Evolutionary conservation across 495 filamentous ascomycete species (phyloP), one percentile per base, ranked within the genome.

Genomic region (Penicillium cosmopolitanum): DNA sequence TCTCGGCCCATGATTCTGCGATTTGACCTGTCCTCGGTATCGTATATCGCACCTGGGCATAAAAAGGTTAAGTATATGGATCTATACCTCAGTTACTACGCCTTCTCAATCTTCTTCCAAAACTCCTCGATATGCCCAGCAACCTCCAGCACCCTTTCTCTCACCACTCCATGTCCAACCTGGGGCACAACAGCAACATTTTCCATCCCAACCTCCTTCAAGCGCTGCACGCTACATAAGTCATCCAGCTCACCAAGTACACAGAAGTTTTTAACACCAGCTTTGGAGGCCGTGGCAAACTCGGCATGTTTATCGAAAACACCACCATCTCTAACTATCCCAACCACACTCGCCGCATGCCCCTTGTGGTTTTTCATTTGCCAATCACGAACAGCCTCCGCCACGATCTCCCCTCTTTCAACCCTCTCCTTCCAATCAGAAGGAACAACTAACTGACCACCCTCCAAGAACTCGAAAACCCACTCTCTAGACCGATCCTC

Each of bases 341-440:
- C 74, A 48, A 79, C 64, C 12, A 82, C 73, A 56, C 76, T 80
- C 11, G 75, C 68, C 16, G 57, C 12, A 59, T 81, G 73, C 0
- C 80, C 80, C 5, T 56, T 31, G 67, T 82, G 80, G 33, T 77
- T 61, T 43, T 55, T 67, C 55, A 73, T 58, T 58, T 82, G 58
- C 80, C 80, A 82, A 1, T 73, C 73, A 12, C 73, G 61, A 42
- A 82, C 65, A 13, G 79, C 79, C 60, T 79, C 71, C 0, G 75
- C 71, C 36, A 82, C 80, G 7, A 81, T 66, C 34, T 78, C 75
- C 13, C 76, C 75, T 15, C 66, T 58, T 15, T 11, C 54, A 35
- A 80, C 71, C 28, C 73, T 74, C 62, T 80, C 73, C 62, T 70
- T 61, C 79, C 79, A 82, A 56, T 75, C 74, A 13, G 51, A 18